Conservation (phyloP, 495 filamentous ascomycete species). For the Choiromyces venosus region DNA sequence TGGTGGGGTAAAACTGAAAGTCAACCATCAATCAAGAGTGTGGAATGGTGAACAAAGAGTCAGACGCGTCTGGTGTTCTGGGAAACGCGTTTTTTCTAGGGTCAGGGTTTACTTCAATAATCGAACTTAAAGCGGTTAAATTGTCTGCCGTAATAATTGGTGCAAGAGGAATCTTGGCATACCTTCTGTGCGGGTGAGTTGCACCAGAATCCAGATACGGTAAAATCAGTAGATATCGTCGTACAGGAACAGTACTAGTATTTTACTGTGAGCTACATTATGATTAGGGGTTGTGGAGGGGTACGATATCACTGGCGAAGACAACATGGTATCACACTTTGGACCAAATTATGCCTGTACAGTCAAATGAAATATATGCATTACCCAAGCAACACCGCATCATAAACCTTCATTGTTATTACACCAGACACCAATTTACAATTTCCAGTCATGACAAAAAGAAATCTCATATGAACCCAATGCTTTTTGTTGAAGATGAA, state of each 20-base stretch:
- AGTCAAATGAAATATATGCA: not conserved
- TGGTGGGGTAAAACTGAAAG: not conserved
- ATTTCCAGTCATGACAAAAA: constrained; percentile 6
- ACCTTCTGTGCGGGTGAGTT: not conserved
- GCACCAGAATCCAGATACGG: not conserved
- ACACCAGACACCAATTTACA: not conserved
- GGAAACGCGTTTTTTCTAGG: not conserved
- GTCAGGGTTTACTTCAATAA: not conserved
- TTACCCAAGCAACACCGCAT: not conserved
- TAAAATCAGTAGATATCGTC: no score
- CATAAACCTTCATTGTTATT: not conserved
- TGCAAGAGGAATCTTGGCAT: not conserved
- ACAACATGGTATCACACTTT: not conserved
- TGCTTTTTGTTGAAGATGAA: constrained; percentile 44
- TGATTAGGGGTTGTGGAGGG: not conserved
- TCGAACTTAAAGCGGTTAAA: not conserved
- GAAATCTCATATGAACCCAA: constrained; percentile 42
- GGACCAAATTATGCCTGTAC: not conserved
- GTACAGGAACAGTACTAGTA: not conserved
- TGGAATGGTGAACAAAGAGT: not conserved
- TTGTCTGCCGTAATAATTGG: not conserved
- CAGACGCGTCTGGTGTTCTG: not conserved
- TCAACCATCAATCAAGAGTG: not conserved
- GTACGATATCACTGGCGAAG: not conserved
- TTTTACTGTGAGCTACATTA: not conserved